Conservation (phyloP, 768 basidiomycete species). For the Leccinum subgranulosum region DNA sequence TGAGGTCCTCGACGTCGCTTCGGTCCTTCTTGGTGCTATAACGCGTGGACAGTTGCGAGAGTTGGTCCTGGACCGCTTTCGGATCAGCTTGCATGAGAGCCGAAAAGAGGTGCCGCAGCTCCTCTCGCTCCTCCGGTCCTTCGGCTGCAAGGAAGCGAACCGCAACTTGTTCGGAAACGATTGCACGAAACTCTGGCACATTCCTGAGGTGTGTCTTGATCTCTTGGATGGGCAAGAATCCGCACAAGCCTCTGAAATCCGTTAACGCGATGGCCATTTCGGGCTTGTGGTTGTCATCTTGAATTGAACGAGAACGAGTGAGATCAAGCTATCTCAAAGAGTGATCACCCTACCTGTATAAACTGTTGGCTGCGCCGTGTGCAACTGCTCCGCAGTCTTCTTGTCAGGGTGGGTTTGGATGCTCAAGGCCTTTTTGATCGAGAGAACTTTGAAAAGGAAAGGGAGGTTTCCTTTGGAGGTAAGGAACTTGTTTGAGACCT, state of each 20-base stretch:
- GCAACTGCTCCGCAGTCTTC: constrained; percentile 66
- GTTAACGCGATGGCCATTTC: constrained; percentile 99
- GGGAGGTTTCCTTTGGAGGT: constrained; percentile 69
- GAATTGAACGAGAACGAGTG: constrained; percentile 10
- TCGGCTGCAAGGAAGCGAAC: constrained; percentile 48
- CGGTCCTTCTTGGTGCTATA: constrained; percentile 51
- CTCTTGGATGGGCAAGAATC: constrained; percentile 77
- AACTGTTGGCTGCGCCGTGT: constrained; percentile 67
- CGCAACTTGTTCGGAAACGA: constrained; percentile 60
- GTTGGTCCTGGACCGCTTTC: constrained; percentile 46
- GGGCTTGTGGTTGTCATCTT: constrained; percentile 96
- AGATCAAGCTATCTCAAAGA: background rate
- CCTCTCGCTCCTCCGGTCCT: constrained; percentile 35
- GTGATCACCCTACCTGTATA: constrained; percentile 73
- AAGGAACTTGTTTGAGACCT: constrained; percentile 53
- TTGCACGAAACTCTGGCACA: constrained; percentile 73
- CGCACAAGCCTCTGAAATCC: constrained; percentile 86
- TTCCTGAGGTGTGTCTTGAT: constrained; percentile 64
- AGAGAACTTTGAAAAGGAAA: constrained; percentile 90
- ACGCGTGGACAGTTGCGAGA: constrained; percentile 56
- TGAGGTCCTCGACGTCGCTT: constrained; percentile 55
- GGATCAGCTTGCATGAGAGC: constrained; percentile 81
- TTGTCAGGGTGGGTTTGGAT: constrained; percentile 95
- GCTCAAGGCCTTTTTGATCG: constrained; percentile 84
- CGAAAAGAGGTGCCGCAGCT: constrained; percentile 74